Conservation (phyloP, 192 early-diverging fungal species). For the Coemansia sp. region DNA sequence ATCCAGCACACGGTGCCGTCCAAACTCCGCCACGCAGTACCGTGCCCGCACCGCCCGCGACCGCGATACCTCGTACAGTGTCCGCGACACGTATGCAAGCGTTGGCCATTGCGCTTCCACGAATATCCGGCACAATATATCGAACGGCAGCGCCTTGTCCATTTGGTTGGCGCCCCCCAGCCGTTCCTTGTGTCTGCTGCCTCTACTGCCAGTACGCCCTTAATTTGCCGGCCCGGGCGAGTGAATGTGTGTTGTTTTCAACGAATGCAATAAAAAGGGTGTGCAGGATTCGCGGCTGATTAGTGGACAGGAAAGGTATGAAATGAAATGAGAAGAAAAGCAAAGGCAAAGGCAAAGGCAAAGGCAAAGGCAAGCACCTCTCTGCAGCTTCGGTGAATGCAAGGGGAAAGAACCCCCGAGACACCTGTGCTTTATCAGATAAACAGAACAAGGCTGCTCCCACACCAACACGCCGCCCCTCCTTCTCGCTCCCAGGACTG, state of each 20-base stretch:
- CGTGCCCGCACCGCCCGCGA: constrained; percentile 40
- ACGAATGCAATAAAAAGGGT: too few species aligned
- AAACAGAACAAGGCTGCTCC: too few species aligned
- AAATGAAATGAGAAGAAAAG: too few species aligned
- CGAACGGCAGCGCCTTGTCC: constrained; percentile 44
- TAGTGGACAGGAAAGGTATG: too few species aligned
- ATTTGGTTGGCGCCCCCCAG: background rate
- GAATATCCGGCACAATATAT: constrained; percentile 49
- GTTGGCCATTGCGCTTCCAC: constrained; percentile 53
- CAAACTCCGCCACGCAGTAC: constrained; percentile 48
- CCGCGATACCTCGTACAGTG: constrained; percentile 35
- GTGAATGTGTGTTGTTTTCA: background rate
- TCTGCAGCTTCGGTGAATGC: too few species aligned
- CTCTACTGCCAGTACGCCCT: background rate
- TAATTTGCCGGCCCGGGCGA: background rate
- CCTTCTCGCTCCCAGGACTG: too few species aligned
- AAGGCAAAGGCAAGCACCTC: too few species aligned
- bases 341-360: too few species aligned
- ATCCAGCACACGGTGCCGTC: constrained; percentile 37
- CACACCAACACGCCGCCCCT: too few species aligned
- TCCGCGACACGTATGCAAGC: constrained; percentile 38
- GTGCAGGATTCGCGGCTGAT: too few species aligned
- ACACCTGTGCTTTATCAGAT: too few species aligned
- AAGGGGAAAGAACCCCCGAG: too few species aligned
- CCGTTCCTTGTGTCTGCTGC: background rate